These are phyloP conservation scores for Yamadazyma oceani DNA, from an alignment of 1,139 yeast genomes.

Conservation along the genomic window DNA sequence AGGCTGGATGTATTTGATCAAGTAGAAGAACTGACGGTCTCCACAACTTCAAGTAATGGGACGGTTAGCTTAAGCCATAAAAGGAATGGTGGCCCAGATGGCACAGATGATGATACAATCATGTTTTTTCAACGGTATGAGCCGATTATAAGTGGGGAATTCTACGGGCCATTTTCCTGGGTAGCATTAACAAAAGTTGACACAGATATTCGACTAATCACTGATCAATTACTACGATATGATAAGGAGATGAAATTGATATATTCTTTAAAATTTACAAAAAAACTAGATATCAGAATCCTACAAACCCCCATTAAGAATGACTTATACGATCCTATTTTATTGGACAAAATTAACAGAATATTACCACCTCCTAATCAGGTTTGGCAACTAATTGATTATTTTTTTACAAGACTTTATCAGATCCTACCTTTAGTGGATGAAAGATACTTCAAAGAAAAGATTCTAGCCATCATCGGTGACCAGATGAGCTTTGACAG, in stretches of 20 bases:
- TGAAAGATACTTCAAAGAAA: conserved; percentile 27
- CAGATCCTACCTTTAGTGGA: conserved; percentile 49
- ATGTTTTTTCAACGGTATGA: conserved; percentile 4
- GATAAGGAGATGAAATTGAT: background rate
- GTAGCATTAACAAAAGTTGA: conserved; percentile 5
- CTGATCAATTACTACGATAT: background rate
- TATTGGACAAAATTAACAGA: conserved; percentile 4
- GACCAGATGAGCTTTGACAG: conserved; percentile 14
- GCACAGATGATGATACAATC: conserved; percentile 1
- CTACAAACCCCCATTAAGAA: background rate
- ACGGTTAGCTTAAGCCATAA: too few species aligned
- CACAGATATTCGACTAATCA: conserved; percentile 1
- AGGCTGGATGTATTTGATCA: too few species aligned
- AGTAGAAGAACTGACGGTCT: too few species aligned
- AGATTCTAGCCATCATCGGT: conserved; percentile 24
- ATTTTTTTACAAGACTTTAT: conserved; percentile 44
- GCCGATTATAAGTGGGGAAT: conserved; percentile 5
- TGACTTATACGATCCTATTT: background rate
- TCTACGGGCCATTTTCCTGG: conserved; percentile 5
- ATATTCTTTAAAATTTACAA: background rate
- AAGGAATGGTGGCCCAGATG: too few species aligned
- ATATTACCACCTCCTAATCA: conserved; percentile 17
- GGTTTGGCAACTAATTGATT: conserved; percentile 44
- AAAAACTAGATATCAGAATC: background rate
- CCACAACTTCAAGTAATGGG: too few species aligned